Conservation (phyloP, 768 basidiomycete genomes). For the Lactifluus pinguis region DNA sequence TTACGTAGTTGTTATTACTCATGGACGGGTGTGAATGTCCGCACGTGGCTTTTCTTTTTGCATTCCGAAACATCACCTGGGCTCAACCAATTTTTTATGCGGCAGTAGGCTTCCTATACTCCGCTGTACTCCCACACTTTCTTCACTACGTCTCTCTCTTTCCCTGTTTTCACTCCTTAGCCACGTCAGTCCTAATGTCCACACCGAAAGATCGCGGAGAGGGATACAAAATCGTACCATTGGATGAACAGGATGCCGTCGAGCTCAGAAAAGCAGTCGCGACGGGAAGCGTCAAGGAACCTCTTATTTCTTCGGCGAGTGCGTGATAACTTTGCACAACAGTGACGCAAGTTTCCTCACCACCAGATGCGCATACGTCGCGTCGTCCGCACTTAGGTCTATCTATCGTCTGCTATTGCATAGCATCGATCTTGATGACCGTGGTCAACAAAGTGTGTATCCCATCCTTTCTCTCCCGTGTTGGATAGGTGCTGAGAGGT, state of each 20-base stretch:
- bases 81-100: background rate
- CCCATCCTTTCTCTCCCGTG: background rate
- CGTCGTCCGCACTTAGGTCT: slow-evolving; percentile 40
- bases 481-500: background rate
- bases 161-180: background rate
- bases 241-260: slow-evolving; percentile 35
- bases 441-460: slow-evolving; percentile 82
- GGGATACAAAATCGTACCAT: slow-evolving; percentile 21
- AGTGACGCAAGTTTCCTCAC: background rate
- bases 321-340: slow-evolving; percentile 8
- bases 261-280: slow-evolving; percentile 47
- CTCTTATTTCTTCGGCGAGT: slow-evolving; percentile 24
- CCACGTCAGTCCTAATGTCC: background rate
- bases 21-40: background rate
- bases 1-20: background rate
- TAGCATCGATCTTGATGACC: slow-evolving; percentile 94
- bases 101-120: background rate
- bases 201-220: slow-evolving; percentile 9
- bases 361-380: background rate
- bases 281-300: slow-evolving; percentile 30
- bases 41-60: background rate
- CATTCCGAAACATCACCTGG: too few relatives aligned
- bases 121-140: background rate
- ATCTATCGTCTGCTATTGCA: slow-evolving; percentile 81
- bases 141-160: background rate